phyloP scores from a whole-genome alignment of 208 protist species.

The Acanthamoeba sp. region DNA sequence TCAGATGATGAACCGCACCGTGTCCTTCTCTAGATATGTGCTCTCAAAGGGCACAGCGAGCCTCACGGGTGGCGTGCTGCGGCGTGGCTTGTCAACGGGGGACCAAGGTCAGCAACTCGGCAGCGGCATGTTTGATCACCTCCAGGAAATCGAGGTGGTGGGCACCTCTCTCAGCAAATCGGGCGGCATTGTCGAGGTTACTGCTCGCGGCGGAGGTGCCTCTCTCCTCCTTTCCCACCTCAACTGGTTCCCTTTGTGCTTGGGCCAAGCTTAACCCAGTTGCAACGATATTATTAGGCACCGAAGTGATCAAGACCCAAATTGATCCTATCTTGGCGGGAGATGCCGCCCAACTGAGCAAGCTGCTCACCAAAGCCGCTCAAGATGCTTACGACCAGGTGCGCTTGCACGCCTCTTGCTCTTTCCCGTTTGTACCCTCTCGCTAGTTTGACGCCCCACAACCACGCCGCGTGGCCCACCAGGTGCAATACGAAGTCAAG shows the following conservation, averaged over 20 bases:
- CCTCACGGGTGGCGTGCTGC: too few species aligned
- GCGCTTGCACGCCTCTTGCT: neutral
- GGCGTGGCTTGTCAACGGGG: neutral
- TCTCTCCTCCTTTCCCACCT: neutral
- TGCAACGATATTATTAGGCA: neutral
- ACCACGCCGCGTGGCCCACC: neutral
- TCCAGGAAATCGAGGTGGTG: conserved; percentile 29
- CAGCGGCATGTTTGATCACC: neutral
- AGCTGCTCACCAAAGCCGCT: conserved; percentile 2
- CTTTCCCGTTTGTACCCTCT: too few species aligned
- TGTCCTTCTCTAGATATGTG: neutral
- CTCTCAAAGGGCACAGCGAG: too few species aligned
- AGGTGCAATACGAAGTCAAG: conserved; percentile 28
- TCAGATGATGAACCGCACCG: neutral
- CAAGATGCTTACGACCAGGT: conserved; percentile 34
- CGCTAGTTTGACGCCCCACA: neutral
- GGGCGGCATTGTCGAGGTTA: conserved; percentile 10
- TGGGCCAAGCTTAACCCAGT: too few species aligned
- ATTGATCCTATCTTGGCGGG: conserved; percentile 1
- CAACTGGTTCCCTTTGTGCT: neutral
- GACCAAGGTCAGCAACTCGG: neutral
- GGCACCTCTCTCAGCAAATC: neutral
- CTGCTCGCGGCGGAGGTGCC: neutral
- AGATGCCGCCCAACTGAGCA: neutral
- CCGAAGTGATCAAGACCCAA: neutral